Conservation (phyloP, 129 eudicot species). For the Arctium minus region DNA sequence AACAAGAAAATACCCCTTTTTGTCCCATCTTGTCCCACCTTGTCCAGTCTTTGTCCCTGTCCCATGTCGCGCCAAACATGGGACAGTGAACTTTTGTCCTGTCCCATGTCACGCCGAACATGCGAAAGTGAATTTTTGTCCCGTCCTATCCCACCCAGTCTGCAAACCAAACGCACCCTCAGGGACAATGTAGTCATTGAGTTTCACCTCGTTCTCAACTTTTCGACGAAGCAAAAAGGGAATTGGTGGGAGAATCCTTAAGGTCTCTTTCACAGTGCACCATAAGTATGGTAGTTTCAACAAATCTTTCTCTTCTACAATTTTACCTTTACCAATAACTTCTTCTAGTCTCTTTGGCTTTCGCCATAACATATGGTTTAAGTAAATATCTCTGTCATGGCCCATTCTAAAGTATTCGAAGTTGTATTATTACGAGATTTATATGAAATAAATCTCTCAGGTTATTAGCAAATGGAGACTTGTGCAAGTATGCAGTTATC, state of each 20-base stretch:
- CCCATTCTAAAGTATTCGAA: background rate
- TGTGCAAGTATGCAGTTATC: no score
- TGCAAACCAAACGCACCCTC: no score
- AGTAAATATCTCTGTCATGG: slow-evolving; percentile 8
- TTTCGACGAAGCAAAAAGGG: slow-evolving; percentile 35
- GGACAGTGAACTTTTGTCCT: no score
- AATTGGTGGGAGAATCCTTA: slow-evolving; percentile 31
- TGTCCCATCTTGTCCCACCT: no score
- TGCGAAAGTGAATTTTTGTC: no score
- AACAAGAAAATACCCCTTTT: no score
- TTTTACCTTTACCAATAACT: slow-evolving; percentile 12
- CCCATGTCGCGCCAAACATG: no score
- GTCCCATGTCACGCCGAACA: no score
- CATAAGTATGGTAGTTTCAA: slow-evolving; percentile 25
- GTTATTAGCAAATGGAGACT: no score
- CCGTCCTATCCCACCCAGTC: no score
- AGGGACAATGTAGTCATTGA: slow-evolving; percentile 19
- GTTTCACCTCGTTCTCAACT: slow-evolving; percentile 1
- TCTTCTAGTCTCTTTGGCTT: slow-evolving; percentile 4
- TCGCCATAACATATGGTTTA: background rate
- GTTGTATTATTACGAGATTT: background rate
- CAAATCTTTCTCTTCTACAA: slow-evolving; percentile 26
- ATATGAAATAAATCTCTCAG: background rate
- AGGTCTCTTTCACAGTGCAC: slow-evolving; percentile 41
- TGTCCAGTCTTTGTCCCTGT: no score